These are phyloP conservation scores for Malus hybrid DNA, from an alignment of 331 rosid genomes.

Conservation along the genomic window DNA sequence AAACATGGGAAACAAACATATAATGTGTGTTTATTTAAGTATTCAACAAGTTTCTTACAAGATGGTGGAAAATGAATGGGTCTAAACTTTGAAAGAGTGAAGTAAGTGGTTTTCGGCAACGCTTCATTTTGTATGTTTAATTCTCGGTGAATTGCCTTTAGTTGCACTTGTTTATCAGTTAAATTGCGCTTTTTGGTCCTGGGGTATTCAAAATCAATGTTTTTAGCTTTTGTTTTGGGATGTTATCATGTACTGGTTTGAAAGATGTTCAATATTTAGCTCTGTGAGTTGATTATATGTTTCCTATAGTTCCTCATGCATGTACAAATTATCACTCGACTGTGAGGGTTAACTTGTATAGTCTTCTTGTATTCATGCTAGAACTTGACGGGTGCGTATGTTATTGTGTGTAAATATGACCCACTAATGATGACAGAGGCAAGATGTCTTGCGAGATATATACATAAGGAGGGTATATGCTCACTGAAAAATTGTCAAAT, in stretches of 20 bases:
- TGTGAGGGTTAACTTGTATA: neutral
- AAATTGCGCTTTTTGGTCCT: neutral
- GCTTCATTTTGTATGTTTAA: neutral
- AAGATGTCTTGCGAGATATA: neutral
- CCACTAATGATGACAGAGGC: neutral
- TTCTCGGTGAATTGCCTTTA: neutral
- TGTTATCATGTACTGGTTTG: neutral
- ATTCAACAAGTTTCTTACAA: constrained; percentile 12
- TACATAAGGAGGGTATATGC: neutral
- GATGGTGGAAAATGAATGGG: constrained; percentile 95
- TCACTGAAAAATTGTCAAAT: neutral
- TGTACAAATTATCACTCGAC: too few species aligned
- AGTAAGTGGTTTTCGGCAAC: constrained; percentile 38
- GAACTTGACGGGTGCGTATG: neutral
- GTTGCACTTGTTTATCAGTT: neutral
- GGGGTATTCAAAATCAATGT: neutral
- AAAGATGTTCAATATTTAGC: neutral
- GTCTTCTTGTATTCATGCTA: neutral
- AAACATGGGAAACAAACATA: too few species aligned
- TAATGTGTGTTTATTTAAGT: too few species aligned
- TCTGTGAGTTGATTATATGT: too few species aligned
- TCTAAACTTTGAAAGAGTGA: constrained; percentile 79
- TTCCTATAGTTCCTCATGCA: too few species aligned
- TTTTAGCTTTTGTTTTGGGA: neutral
- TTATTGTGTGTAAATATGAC: neutral